These are phyloP conservation scores for Neurospora discreta DNA, from an alignment of 495 filamentous ascomycete species.

Conservation along the genomic window DNA sequence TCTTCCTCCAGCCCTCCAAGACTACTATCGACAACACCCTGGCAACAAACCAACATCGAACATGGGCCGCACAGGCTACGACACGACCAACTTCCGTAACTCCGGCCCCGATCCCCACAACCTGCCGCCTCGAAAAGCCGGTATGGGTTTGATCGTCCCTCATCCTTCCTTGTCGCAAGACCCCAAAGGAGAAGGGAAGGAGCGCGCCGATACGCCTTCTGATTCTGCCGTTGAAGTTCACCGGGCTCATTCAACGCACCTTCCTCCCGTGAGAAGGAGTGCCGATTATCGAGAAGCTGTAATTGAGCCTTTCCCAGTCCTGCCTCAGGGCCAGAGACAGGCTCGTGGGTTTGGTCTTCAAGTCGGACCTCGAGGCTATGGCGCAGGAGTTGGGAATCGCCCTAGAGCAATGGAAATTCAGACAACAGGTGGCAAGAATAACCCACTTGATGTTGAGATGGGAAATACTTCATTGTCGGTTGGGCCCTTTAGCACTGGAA, in stretches of 20 bases:
- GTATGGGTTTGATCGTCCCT: neutral
- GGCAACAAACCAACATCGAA: neutral
- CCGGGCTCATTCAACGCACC: neutral
- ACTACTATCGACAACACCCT: neutral
- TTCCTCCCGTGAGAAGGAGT: neutral
- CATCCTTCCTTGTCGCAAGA: neutral
- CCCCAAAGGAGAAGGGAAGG: conserved; percentile 4
- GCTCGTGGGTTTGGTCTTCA: neutral
- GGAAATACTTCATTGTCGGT: neutral
- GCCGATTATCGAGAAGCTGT: neutral
- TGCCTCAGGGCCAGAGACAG: neutral
- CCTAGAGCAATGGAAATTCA: neutral
- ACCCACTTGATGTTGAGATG: neutral
- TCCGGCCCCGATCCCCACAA: neutral
- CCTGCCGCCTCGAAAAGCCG: neutral
- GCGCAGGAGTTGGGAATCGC: neutral
- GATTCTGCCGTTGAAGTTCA: neutral
- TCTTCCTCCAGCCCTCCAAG: no score
- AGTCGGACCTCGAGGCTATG: neutral
- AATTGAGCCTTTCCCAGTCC: neutral
- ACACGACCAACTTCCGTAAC: conserved; percentile 3
- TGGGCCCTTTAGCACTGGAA: neutral
- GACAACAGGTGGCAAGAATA: neutral
- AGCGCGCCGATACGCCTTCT: neutral
- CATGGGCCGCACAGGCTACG: conserved; percentile 12